Evolutionary conservation across 2,329 filamentous ascomycete species (phyloP), one percentile per base, ranked within the genome.

Genomic region (Setomelanomma holmii): DNA sequence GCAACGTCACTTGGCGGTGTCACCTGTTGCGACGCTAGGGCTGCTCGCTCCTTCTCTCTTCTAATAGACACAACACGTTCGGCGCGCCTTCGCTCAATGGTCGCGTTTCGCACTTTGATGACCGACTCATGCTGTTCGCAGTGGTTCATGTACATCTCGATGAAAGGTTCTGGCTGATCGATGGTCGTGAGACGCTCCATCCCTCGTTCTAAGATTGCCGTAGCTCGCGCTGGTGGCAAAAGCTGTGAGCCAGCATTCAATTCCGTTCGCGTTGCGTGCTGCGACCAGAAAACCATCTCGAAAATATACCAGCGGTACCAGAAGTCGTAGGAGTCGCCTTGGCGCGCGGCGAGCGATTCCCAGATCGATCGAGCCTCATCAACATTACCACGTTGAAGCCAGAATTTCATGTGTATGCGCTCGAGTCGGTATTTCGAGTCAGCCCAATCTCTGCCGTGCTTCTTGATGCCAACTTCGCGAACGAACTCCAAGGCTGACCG

Each of bases 231-330:
- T 0, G 93, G 91, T 19, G 87, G 84, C 40, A 84, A 79, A 3
- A 75, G 54, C 19, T 64, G 61, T 6, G 79, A 79, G 42, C 81
- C 80, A 66, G 79, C 78, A 14, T 81, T 80, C 23, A 76, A 74
- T 35, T 73, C 72, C 45, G 82, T 82, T 8, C 78, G 77, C 42
- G 83, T 78, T 2, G 81, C 79, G 52, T 85, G 81, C 55, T 81
- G 83, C 51, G 81, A 79, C 83, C 85, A 87, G n/a, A 82, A 77
- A 51, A 89, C 82, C 82, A 98, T 88, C 76, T 98, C 95, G 89
- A 92, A 98, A 46, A 88, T 82, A 75, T 97, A 97, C 75, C 91
- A 97, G 38, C 88, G 86, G 49, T 93, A 82, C 95, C 95, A 99
- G 72, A 98, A 98, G 64, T 96, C 91, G 68, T 93, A 92, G 63